phyloP scores from a whole-genome alignment of 352 stramenopile genomes.

The Pythium diclinum region DNA sequence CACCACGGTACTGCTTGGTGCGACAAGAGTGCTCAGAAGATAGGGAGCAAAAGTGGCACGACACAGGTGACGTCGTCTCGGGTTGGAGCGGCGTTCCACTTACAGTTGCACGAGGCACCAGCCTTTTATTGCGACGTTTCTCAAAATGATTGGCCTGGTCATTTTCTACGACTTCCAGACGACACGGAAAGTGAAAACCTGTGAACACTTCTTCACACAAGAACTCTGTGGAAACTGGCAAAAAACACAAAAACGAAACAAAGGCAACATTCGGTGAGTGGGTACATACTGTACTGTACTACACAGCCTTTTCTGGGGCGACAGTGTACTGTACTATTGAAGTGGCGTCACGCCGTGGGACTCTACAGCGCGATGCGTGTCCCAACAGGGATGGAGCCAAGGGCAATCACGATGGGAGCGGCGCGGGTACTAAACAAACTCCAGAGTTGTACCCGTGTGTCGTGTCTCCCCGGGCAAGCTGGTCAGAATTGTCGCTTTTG shows the following conservation, averaged over 20 bases:
- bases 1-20: constrained; percentile 1
- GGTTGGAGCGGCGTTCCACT: not conserved
- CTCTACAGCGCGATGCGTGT: not conserved
- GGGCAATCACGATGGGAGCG: not conserved
- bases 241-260: not conserved
- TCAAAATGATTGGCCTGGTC: not conserved
- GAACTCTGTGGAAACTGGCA: not conserved
- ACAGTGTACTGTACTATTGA: not conserved
- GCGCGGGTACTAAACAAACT: not conserved
- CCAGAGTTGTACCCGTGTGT: not conserved
- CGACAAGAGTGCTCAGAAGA: not conserved
- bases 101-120: not conserved
- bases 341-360: constrained; percentile 6
- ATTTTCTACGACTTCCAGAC: too few species aligned
- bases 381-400: not conserved
- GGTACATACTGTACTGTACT: not conserved
- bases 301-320: not conserved
- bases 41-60: not conserved
- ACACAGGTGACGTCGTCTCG: constrained; percentile 3
- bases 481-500: not conserved
- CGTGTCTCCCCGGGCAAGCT: not conserved
- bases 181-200: not conserved
- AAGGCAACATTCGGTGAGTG: not conserved
- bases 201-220: not conserved
- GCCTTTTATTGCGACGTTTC: not conserved